phyloP scores from a whole-genome alignment of 2,329 filamentous ascomycete genomes.

The Trichophyton verrucosum region DNA sequence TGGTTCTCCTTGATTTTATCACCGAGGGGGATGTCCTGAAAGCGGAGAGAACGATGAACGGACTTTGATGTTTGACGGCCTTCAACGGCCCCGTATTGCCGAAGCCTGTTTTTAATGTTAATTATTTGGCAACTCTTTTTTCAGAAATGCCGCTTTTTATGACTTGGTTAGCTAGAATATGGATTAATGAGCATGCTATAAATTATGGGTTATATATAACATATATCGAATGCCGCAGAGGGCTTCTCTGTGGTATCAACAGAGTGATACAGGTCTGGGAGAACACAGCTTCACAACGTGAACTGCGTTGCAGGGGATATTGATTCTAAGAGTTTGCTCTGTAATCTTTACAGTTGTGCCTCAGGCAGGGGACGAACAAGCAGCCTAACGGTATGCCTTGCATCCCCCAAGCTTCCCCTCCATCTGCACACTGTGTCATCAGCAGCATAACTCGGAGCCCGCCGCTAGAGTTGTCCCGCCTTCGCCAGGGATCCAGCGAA shows the following conservation, averaged over 20 bases:
- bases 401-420: background rate
- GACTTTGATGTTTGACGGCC: slow-evolving; percentile 15
- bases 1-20: slow-evolving; percentile 36
- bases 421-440: background rate
- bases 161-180: background rate
- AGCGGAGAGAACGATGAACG: slow-evolving; percentile 31
- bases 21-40: slow-evolving; percentile 34
- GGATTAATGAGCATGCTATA: background rate
- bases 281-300: background rate
- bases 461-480: background rate
- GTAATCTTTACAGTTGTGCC: background rate
- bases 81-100: background rate
- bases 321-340: background rate
- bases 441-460: background rate
- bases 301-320: background rate
- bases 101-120: background rate
- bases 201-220: background rate
- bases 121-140: background rate
- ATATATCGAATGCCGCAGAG: background rate
- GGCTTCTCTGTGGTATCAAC: too few species aligned
- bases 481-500: background rate
- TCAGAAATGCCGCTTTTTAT: background rate
- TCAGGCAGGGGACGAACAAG: background rate
- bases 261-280: too few species aligned
- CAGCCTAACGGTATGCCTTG: background rate